A percentile compares a stretch with the other conserved stretches of the same genome.
Conservation (phyloP, 2,329 filamentous ascomycete species). For the Nemania diffusa region DNA sequence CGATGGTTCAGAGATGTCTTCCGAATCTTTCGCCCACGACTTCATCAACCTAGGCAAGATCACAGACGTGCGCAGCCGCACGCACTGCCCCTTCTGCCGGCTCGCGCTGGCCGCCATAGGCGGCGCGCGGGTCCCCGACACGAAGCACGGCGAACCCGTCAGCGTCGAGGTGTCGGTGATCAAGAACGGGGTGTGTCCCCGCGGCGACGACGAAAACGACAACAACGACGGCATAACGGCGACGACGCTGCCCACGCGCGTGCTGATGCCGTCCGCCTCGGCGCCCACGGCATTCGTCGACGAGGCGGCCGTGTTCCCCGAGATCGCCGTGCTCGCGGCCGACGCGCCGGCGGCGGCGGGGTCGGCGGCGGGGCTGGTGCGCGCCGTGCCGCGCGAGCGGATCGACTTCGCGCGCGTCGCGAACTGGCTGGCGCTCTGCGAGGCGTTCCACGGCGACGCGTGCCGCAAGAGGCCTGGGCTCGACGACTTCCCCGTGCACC, state of each 20-base stretch:
- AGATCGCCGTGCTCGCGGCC: constrained; percentile 18
- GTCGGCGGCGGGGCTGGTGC: constrained; percentile 8
- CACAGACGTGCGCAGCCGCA: constrained; percentile 13
- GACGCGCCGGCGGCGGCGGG: constrained; percentile 1
- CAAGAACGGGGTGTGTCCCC: neutral
- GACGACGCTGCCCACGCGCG: neutral
- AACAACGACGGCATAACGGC: no score
- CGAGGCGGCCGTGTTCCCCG: constrained; percentile 5
- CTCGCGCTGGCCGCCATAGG: constrained; percentile 18
- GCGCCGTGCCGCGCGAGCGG: neutral
- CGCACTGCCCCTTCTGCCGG: constrained; percentile 27
- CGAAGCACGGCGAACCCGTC: constrained; percentile 17
- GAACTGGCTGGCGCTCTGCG: constrained; percentile 20
- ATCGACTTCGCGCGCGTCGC: constrained; percentile 11
- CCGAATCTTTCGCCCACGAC: constrained; percentile 10
- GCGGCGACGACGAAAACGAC: neutral
- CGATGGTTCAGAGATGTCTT: constrained; percentile 9
- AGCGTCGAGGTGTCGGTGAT: constrained; percentile 11
- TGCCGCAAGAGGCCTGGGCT: constrained; percentile 20
- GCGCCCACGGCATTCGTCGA: constrained; percentile 3
- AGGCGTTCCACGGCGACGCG: constrained; percentile 8
- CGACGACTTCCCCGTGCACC: constrained; percentile 22
- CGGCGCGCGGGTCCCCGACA: constrained; percentile 6
- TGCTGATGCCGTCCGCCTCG: constrained; percentile 19
- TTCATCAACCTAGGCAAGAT: constrained; percentile 19